These are phyloP conservation scores for Blepharisma stoltei DNA, from an alignment of 73 alveolate species.

Conservation along the genomic window DNA sequence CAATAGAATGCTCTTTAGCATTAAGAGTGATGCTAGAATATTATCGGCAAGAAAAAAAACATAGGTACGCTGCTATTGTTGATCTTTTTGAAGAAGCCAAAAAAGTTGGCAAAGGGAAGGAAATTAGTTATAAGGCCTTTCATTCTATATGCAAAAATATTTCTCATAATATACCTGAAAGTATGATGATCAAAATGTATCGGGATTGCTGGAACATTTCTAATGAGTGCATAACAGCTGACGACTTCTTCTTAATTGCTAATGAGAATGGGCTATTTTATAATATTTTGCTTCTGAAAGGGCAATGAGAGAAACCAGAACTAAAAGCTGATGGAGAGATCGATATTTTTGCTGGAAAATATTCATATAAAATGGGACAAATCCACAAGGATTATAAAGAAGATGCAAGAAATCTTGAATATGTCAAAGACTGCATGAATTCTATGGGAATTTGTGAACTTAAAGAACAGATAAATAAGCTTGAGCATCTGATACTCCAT, in stretches of 20 bases:
- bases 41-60: not conserved
- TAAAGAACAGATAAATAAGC: too few species aligned
- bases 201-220: not conserved
- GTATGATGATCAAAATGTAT: constrained; percentile 12
- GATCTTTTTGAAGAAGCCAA: not conserved
- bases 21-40: not conserved
- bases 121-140: not conserved
- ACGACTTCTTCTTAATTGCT: not conserved
- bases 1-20: not conserved
- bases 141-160: not conserved
- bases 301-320: too few species aligned
- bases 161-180: not conserved
- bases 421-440: too few species aligned
- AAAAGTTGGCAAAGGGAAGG: not conserved
- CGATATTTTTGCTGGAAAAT: too few species aligned
- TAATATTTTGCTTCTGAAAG: not conserved
- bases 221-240: not conserved
- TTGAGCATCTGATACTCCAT: too few species aligned
- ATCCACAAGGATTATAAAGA: too few species aligned
- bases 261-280: not conserved
- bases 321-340: too few species aligned
- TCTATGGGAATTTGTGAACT: too few species aligned
- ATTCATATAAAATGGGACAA: too few species aligned
- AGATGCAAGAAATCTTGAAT: too few species aligned
- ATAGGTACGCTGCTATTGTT: not conserved